phyloP scores from a whole-genome alignment of 352 stramenopile species.

The Phytophthora melonis region DNA sequence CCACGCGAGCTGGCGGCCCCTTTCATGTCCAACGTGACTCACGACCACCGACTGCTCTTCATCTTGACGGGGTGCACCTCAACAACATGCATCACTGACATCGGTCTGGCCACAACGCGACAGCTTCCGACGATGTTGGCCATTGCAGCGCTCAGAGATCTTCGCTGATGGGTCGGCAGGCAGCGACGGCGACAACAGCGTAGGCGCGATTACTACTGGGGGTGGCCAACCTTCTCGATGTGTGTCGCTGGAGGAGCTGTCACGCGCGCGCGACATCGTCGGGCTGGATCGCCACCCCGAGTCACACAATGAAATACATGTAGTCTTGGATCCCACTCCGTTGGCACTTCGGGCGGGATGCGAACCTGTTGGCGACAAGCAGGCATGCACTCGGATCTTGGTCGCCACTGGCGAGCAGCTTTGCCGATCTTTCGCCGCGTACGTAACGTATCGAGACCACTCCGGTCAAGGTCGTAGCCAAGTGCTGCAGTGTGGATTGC shows the following conservation, averaged over 20 bases:
- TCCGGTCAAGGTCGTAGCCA: conserved; percentile 14
- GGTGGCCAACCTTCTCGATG: conserved; percentile 3
- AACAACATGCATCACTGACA: not conserved
- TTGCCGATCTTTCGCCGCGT: conserved; percentile 30
- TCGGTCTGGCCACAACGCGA: not conserved
- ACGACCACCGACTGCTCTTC: not conserved
- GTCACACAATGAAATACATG: conserved; percentile 13
- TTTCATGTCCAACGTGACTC: conserved; percentile 15
- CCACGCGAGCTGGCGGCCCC: conserved; percentile 1
- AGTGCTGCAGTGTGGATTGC: conserved; percentile 16
- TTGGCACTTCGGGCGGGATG: not conserved
- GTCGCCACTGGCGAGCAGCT: conserved; percentile 15
- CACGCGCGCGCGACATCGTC: conserved; percentile 4
- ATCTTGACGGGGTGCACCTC: not conserved
- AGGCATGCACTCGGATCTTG: not conserved
- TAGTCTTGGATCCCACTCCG: conserved; percentile 19
- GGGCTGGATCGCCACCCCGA: not conserved
- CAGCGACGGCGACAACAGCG: not conserved
- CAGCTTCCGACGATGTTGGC: not conserved
- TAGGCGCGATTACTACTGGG: conserved; percentile 1
- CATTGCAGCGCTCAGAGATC: not conserved
- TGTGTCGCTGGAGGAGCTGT: not conserved
- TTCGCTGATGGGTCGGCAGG: conserved; percentile 1
- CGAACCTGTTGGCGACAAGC: not conserved
- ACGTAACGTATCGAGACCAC: conserved; percentile 28